Conservation (phyloP, 805 yeast genomes). For the Yarrowia osloensis region DNA sequence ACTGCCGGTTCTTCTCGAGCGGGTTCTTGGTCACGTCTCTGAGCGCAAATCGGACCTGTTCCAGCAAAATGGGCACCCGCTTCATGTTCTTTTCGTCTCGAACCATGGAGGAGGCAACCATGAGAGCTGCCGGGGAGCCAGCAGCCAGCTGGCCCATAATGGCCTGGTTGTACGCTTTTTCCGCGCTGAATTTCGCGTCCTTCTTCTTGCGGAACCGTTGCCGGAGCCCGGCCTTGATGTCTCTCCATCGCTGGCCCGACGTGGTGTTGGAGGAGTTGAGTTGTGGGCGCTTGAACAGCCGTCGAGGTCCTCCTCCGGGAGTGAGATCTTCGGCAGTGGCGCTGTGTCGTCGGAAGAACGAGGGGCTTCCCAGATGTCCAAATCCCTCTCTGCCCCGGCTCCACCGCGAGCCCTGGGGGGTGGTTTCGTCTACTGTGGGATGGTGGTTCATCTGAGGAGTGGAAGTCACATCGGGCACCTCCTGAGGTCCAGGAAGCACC, state of each 20-base stretch:
- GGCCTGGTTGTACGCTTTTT: conserved; percentile 25
- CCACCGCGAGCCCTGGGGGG: conserved; percentile 8
- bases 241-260: conserved; percentile 26
- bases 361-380: conserved; percentile 17
- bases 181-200: background rate
- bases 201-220: conserved; percentile 27
- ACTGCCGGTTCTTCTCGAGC: conserved; percentile 51
- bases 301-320: background rate
- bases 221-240: conserved; percentile 18
- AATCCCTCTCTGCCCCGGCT: background rate
- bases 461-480: conserved; percentile 2
- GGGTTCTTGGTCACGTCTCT: conserved; percentile 39
- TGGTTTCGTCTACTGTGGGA: background rate
- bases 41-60: conserved; percentile 68
- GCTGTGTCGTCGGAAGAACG: conserved; percentile 17
- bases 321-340: background rate
- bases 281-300: conserved; percentile 14
- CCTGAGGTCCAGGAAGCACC: conserved; percentile 15
- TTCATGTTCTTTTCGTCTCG: conserved; percentile 62
- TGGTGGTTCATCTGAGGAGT: background rate
- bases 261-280: conserved; percentile 1
- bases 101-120: conserved; percentile 72
- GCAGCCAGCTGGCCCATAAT: conserved; percentile 46
- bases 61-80: conserved; percentile 79
- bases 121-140: conserved; percentile 44